Conservation (phyloP, 2,329 filamentous ascomycete species). For the Colletotrichum sp. region DNA sequence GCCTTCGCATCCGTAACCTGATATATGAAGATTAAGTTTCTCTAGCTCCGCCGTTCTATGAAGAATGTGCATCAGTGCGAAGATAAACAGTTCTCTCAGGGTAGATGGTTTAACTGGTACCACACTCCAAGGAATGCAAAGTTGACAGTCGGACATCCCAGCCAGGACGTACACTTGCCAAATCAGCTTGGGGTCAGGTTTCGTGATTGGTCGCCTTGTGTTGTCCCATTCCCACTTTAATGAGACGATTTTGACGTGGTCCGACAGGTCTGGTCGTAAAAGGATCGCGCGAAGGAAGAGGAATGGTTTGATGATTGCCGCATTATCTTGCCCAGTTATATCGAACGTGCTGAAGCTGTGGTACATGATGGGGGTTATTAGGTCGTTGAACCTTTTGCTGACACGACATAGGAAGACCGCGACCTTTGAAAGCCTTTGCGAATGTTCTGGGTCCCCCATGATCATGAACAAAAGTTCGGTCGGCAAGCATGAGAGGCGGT, state of each 20-base stretch:
- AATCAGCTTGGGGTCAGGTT: neutral
- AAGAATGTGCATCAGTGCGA: neutral
- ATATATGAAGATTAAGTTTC: fast-evolving
- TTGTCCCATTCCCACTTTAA: neutral
- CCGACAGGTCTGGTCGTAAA: neutral
- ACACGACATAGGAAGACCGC: neutral
- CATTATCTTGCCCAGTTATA: neutral
- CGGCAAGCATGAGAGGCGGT: neutral
- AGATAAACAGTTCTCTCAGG: neutral
- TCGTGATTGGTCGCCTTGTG: fast-evolving
- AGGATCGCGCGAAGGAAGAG: neutral
- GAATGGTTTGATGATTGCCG: neutral
- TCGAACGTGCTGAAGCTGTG: neutral
- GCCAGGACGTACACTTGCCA: neutral
- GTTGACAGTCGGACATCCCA: neutral
- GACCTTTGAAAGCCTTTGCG: neutral
- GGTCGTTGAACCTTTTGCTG: neutral
- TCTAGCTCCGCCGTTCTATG: neutral
- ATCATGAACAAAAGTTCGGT: neutral
- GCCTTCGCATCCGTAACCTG: neutral
- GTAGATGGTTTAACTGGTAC: fast-evolving
- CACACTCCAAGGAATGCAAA: fast-evolving
- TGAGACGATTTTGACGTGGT: neutral
- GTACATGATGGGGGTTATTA: neutral
- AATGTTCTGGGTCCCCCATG: neutral